These are phyloP conservation scores for Fusarium goolgardi DNA, from an alignment of 2,329 filamentous ascomycete genomes.

Conservation along the genomic window DNA sequence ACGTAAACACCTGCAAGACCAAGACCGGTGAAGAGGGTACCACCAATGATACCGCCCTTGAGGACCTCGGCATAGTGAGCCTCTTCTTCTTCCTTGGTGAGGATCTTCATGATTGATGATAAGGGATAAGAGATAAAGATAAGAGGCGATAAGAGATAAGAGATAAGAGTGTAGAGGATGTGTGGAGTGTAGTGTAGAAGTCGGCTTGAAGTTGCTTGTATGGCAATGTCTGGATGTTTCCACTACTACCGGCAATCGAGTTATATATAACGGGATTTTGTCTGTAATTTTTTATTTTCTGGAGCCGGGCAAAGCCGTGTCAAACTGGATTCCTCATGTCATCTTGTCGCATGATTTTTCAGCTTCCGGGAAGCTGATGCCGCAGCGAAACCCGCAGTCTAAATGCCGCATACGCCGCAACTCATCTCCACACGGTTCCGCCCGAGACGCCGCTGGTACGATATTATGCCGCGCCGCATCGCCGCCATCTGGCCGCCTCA, in stretches of 20 bases:
- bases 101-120: conserved; percentile 81
- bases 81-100: conserved; percentile 91
- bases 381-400: conserved; percentile 3
- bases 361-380: conserved; percentile 13
- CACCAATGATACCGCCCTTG: conserved; percentile 81
- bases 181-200: conserved; percentile 10
- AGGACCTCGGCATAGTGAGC: conserved; percentile 86
- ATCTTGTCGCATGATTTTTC: conserved; percentile 30
- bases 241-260: conserved; percentile 14
- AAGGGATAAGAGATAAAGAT: not conserved
- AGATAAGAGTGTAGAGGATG: not conserved
- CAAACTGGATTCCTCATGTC: conserved; percentile 20
- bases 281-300: conserved; percentile 9
- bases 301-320: conserved; percentile 21
- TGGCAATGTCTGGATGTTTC: conserved; percentile 8
- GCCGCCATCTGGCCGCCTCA: not conserved
- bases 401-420: conserved; percentile 13
- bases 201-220: not conserved
- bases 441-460: conserved; percentile 15
- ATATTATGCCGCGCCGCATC: conserved; percentile 14
- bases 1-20: conserved; percentile 74
- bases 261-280: conserved; percentile 21
- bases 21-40: conserved; percentile 71
- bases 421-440: conserved; percentile 3
- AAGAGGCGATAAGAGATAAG: not conserved